Percentiles rank a stretch among this genome's conserved stretches.
phyloP scores from a whole-genome alignment of 2,329 filamentous ascomycete genomes.

The Aspergillus latus region DNA sequence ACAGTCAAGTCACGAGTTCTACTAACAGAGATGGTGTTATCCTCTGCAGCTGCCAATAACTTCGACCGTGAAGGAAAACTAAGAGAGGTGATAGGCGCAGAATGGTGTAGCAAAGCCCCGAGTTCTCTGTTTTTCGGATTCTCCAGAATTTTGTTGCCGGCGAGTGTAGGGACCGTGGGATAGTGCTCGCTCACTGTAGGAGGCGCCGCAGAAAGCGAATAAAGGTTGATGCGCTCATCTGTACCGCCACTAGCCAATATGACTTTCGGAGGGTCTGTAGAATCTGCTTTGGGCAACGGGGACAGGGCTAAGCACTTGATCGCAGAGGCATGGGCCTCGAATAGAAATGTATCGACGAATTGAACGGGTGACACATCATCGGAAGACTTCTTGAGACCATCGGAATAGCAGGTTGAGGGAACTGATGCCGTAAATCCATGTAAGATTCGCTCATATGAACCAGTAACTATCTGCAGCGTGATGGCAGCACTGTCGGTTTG shows the following conservation, averaged over 20 bases:
- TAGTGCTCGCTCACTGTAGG: constrained; percentile 57
- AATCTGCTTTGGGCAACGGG: constrained; percentile 60
- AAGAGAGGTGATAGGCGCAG: constrained; percentile 74
- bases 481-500: constrained; percentile 37
- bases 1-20: constrained; percentile 86
- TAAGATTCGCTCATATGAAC: constrained; percentile 89
- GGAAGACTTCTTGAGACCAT: constrained; percentile 25
- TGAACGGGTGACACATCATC: constrained; percentile 48
- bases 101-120: constrained; percentile 82
- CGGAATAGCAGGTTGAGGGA: constrained; percentile 36
- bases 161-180: constrained; percentile 64
- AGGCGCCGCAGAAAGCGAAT: constrained; percentile 74
- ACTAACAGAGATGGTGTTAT: constrained; percentile 86
- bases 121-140: constrained; percentile 86
- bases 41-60: constrained; percentile 82
- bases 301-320: constrained; percentile 88
- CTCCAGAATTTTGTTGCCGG: constrained; percentile 73
- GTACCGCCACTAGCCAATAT: constrained; percentile 88
- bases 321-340: constrained; percentile 87
- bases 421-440: constrained; percentile 85
- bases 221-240: constrained; percentile 93
- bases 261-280: constrained; percentile 68
- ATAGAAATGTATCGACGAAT: constrained; percentile 92
- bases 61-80: constrained; percentile 83
- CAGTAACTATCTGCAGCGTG: constrained; percentile 85